phyloP scores from a whole-genome alignment of 768 basidiomycete species.

The Candolleomyces eurysporus region DNA sequence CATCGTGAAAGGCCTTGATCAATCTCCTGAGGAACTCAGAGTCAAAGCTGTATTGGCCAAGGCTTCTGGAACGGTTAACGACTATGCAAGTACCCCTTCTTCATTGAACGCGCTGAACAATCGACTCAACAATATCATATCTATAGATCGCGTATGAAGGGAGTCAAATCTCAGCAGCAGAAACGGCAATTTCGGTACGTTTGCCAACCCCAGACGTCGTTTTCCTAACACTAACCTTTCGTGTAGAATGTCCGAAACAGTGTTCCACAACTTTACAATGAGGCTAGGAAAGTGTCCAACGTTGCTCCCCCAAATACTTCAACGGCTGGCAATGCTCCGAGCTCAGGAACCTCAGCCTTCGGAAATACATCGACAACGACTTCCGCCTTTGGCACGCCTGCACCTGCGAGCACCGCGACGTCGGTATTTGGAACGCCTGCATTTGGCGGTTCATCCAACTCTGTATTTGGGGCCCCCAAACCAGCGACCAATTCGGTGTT shows the following conservation, averaged over 20 bases:
- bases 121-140: background rate
- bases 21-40: slow-evolving; percentile 77
- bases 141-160: slow-evolving; percentile 57
- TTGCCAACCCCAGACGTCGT: background rate
- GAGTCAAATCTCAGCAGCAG: slow-evolving; percentile 51
- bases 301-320: background rate
- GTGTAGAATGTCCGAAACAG: slow-evolving; percentile 49
- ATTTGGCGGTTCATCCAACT: slow-evolving; percentile 16
- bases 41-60: slow-evolving; percentile 58
- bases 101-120: background rate
- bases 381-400: slow-evolving; percentile 18
- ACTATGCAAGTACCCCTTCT: slow-evolving; percentile 59
- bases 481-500: background rate
- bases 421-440: slow-evolving; percentile 12
- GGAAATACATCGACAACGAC: background rate
- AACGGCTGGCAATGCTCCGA: background rate
- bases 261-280: slow-evolving; percentile 45
- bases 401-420: too few relatives aligned
- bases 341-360: slow-evolving; percentile 11
- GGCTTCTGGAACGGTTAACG: slow-evolving; percentile 50
- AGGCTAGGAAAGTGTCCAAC: slow-evolving; percentile 6
- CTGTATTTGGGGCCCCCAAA: slow-evolving; percentile 4
- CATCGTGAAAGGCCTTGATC: slow-evolving; percentile 64
- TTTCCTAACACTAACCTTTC: background rate
- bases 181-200: slow-evolving; percentile 42